A percentile compares a stretch with the other conserved stretches of the same genome.
phyloP scores from a whole-genome alignment of 352 stramenopile species.

The Pythium sp. region DNA sequence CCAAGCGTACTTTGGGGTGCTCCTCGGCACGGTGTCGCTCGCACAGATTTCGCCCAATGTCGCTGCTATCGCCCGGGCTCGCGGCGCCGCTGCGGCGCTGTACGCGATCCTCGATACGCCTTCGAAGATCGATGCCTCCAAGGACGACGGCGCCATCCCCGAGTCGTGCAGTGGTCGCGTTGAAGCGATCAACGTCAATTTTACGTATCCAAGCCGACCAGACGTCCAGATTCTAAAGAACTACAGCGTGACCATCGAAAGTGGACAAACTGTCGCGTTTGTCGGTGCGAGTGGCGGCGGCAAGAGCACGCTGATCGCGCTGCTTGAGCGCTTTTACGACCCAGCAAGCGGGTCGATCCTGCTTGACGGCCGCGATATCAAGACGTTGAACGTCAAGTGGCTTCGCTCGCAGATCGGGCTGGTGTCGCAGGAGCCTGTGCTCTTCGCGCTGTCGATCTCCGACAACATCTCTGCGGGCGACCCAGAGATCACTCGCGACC shows the following conservation, averaged over 20 bases:
- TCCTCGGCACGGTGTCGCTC: conserved; percentile 37
- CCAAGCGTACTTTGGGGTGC: conserved; percentile 34
- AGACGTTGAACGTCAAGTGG: conserved; percentile 74
- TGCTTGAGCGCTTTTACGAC: conserved; percentile 91
- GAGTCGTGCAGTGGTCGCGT: conserved; percentile 31
- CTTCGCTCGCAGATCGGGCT: conserved; percentile 67
- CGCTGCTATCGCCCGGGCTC: conserved; percentile 32
- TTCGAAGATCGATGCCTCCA: conserved; percentile 42
- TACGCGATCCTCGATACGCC: conserved; percentile 48
- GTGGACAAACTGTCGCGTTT: conserved; percentile 31
- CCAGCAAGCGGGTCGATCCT: conserved; percentile 59
- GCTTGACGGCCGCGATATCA: conserved; percentile 79
- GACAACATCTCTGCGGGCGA: conserved; percentile 87
- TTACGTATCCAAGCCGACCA: conserved; percentile 64
- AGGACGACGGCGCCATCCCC: conserved; percentile 26
- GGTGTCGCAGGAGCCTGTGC: conserved; percentile 82
- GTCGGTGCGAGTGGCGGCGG: conserved; percentile 29
- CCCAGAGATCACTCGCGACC: conserved; percentile 1
- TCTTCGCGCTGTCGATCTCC: conserved; percentile 86
- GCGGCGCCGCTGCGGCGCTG: conserved; percentile 34
- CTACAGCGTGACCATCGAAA: conserved; percentile 29
- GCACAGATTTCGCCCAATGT: conserved; percentile 44
- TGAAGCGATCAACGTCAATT: conserved; percentile 45
- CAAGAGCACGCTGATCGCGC: conserved; percentile 40
- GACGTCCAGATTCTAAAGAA: conserved; percentile 27